phyloP scores from a whole-genome alignment of 2,329 filamentous ascomycete genomes.

The Pezizomycotina sp. region DNA sequence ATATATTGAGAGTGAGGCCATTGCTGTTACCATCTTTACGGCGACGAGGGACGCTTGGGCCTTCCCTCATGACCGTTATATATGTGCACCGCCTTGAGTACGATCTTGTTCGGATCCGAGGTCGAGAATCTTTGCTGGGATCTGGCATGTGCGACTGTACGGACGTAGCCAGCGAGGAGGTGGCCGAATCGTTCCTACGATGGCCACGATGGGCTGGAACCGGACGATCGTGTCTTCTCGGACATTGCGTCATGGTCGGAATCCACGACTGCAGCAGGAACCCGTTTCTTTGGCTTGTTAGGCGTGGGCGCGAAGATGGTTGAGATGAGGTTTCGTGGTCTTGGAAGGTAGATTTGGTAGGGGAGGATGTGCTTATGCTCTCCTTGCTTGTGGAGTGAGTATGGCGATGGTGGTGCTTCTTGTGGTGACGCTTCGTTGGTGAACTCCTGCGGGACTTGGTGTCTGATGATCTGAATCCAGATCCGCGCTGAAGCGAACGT shows the following conservation, averaged over 20 bases:
- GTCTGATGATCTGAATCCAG: conserved; percentile 21
- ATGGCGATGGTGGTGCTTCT: conserved; percentile 21
- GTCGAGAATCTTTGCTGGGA: conserved; percentile 73
- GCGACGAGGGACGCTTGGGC: conserved; percentile 80
- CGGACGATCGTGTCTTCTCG: conserved; percentile 53
- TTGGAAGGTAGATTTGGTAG: too few relatives aligned
- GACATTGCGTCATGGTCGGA: conserved; percentile 38
- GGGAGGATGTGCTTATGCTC: conserved; percentile 31
- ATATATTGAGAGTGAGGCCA: conserved; percentile 78
- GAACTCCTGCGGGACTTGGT: conserved; percentile 16
- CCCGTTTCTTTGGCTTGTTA: too few relatives aligned
- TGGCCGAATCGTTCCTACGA: conserved; percentile 42
- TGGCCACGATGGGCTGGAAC: conserved; percentile 58
- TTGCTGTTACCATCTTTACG: conserved; percentile 72
- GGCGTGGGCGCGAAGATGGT: too few relatives aligned
- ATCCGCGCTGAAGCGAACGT: conserved; percentile 19
- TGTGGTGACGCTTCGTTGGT: conserved; percentile 26
- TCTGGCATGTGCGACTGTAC: conserved; percentile 72
- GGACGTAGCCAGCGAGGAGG: conserved; percentile 55
- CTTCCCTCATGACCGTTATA: conserved; percentile 79
- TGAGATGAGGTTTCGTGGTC: too few relatives aligned
- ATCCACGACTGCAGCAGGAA: too few relatives aligned
- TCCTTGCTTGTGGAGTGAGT: conserved; percentile 25
- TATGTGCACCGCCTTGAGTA: conserved; percentile 80
- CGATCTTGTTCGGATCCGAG: conserved; percentile 86